Percentiles rank a stretch among this genome's conserved stretches.
These are phyloP conservation scores for Ploettnerulaceae sp. DNA, from an alignment of 2,329 filamentous ascomycete species.

Conservation along the genomic window DNA sequence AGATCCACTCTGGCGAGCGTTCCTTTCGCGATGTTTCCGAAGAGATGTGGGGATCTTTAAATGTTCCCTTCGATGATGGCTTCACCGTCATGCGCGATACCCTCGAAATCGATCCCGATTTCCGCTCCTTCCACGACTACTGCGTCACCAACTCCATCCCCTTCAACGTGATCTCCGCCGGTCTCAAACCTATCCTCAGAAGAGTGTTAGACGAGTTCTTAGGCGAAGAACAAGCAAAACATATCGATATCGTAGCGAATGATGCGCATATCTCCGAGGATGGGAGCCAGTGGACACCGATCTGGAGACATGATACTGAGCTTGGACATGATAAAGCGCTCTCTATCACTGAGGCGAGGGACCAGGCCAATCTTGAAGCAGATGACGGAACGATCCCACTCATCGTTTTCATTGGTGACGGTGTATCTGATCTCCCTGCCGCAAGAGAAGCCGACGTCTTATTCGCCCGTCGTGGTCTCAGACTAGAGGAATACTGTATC, in stretches of 20 bases:
- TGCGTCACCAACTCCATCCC: slow-evolving; percentile 58
- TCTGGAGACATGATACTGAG: slow-evolving; percentile 62
- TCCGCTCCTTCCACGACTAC: slow-evolving; percentile 59
- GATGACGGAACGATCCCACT: slow-evolving; percentile 59
- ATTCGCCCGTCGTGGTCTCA: slow-evolving; percentile 59
- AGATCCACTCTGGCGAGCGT: slow-evolving; percentile 60
- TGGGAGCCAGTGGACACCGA: slow-evolving; percentile 57
- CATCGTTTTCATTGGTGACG: slow-evolving; percentile 66
- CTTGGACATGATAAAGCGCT: slow-evolving; percentile 64
- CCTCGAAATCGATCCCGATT: slow-evolving; percentile 60
- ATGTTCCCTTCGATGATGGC: slow-evolving; percentile 62
- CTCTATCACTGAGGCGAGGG: slow-evolving; percentile 58
- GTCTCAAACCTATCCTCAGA: slow-evolving; percentile 58
- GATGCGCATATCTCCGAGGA: slow-evolving; percentile 56
- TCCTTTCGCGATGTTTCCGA: slow-evolving; percentile 67
- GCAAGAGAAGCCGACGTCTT: slow-evolving; percentile 63
- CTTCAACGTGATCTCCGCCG: slow-evolving; percentile 66
- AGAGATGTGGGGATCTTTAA: slow-evolving; percentile 65
- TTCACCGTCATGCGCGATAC: slow-evolving; percentile 59
- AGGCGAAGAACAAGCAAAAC: slow-evolving; percentile 52
- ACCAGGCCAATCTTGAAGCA: slow-evolving; percentile 46
- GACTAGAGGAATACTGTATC: slow-evolving; percentile 61
- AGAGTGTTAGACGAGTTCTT: slow-evolving; percentile 60
- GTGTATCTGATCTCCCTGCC: slow-evolving; percentile 61
- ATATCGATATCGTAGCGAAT: slow-evolving; percentile 65